Evolutionary conservation across 371 early-diverging fungal species (phyloP).

Genomic region (Rhizopus microsporus): DNA sequence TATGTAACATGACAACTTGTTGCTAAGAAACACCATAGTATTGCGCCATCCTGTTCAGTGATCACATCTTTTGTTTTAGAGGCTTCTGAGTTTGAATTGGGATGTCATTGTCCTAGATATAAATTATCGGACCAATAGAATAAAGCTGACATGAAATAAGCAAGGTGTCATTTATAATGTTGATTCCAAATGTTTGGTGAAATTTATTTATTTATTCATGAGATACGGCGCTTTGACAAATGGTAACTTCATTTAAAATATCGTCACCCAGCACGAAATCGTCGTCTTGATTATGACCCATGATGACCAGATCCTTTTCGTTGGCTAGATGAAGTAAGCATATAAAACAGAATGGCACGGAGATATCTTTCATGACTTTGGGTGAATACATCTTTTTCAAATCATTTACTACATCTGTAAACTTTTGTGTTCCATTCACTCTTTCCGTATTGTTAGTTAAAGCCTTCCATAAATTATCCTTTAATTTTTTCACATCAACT

Average conservation of each 20-base stretch:
- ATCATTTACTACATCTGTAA: conserved; percentile 71
- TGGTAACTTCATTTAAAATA: conserved; percentile 38
- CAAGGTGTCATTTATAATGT: too few relatives aligned
- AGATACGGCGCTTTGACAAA: conserved; percentile 26
- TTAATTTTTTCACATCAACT: conserved; percentile 92
- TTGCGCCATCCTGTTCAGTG: neutral
- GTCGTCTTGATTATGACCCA: conserved; percentile 26
- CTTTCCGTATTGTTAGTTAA: conserved; percentile 31
- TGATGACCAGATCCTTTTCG: conserved; percentile 74
- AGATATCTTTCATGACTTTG: conserved; percentile 83
- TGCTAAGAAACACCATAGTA: conserved; percentile 5
- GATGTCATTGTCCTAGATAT: neutral
- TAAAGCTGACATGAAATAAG: neutral
- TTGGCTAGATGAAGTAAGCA: conserved; percentile 95
- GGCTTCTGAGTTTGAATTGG: neutral
- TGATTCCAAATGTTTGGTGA: neutral
- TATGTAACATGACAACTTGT: conserved; percentile 9
- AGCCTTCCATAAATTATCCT: conserved; percentile 92
- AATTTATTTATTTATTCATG: neutral
- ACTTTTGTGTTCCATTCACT: conserved; percentile 60
- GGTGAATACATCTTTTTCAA: conserved; percentile 75
- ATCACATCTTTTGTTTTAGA: neutral
- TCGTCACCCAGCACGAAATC: conserved; percentile 47
- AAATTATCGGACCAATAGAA: neutral
- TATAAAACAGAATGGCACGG: conserved; percentile 95